Percentiles rank a stretch among this genome's conserved stretches.
Evolutionary conservation across 2,329 filamentous ascomycete genomes (phyloP).

Genomic region (Xylaria polymorpha): DNA sequence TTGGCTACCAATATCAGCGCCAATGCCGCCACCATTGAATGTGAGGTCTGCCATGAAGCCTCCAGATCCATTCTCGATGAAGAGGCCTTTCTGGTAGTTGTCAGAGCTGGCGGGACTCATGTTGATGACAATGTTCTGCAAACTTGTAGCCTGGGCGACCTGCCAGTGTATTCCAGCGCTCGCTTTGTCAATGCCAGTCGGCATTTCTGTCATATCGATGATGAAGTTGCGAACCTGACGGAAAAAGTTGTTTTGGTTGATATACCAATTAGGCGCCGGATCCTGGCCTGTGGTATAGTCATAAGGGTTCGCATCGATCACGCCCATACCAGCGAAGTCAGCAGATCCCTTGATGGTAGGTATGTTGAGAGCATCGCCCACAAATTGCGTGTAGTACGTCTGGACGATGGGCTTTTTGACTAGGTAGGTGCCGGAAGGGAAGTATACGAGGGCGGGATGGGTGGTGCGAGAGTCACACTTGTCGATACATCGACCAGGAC

Average conservation of each 20-base stretch:
- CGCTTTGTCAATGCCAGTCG: constrained; percentile 57
- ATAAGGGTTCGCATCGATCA: constrained; percentile 92
- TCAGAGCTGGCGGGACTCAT: constrained; percentile 72
- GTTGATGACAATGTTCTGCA: constrained; percentile 85
- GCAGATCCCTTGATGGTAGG: constrained; percentile 81
- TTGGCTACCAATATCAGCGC: constrained; percentile 85
- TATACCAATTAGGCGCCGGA: constrained; percentile 77
- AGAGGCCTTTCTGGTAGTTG: constrained; percentile 81
- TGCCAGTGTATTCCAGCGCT: constrained; percentile 87
- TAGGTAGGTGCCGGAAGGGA: constrained; percentile 87
- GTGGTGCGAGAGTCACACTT: constrained; percentile 86
- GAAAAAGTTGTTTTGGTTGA: constrained; percentile 88
- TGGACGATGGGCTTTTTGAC: constrained; percentile 83
- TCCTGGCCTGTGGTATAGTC: constrained; percentile 53
- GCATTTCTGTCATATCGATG: constrained; percentile 76
- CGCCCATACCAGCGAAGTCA: constrained; percentile 83
- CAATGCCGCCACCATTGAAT: constrained; percentile 84
- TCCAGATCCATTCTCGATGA: constrained; percentile 87
- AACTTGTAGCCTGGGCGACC: constrained; percentile 82
- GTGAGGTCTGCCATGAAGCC: constrained; percentile 85
- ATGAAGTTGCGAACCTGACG: constrained; percentile 84
- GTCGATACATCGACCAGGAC: constrained; percentile 77
- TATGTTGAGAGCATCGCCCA: constrained; percentile 79
- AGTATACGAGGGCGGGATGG: constrained; percentile 90
- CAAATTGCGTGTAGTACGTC: constrained; percentile 92